Percentiles rank a stretch among this genome's conserved stretches.
Conservation (phyloP, 768 basidiomycete genomes). For the Lanmaoa rubissima region DNA sequence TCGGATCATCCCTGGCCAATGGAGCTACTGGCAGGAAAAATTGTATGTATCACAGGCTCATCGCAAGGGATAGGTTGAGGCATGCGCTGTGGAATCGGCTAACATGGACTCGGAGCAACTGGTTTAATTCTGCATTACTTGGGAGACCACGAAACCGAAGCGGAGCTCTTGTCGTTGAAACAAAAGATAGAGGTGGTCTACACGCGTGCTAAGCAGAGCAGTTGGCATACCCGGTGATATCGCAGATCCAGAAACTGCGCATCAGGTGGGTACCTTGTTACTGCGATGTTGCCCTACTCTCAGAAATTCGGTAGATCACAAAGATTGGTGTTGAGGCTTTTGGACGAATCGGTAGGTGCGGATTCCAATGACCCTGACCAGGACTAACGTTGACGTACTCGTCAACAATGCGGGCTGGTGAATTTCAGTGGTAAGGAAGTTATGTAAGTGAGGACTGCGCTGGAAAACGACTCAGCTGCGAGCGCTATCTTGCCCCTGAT, state of each 20-base stretch:
- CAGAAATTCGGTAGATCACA: background rate
- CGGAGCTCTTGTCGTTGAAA: slow-evolving; percentile 47
- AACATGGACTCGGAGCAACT: slow-evolving; percentile 50
- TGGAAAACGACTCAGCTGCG: background rate
- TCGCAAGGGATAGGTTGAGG: slow-evolving; percentile 67
- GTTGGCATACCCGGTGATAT: slow-evolving; percentile 66
- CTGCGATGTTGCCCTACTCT: background rate
- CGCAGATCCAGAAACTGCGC: slow-evolving; percentile 51
- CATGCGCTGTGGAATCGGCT: slow-evolving; percentile 55
- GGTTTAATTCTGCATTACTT: slow-evolving; percentile 67
- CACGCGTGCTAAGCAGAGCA: slow-evolving; percentile 30
- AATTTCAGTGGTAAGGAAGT: background rate
- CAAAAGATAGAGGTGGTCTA: slow-evolving; percentile 40
- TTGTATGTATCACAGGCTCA: slow-evolving; percentile 72
- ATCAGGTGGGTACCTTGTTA: slow-evolving; percentile 27
- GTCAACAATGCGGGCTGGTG: slow-evolving; percentile 49
- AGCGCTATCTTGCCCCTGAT: background rate
- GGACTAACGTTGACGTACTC: slow-evolving; percentile 34
- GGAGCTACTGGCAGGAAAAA: slow-evolving; percentile 50
- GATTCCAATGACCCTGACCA: background rate
- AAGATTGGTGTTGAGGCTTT: background rate
- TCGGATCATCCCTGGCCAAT: slow-evolving; percentile 20
- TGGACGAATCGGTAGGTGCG: background rate
- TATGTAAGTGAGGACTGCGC: background rate
- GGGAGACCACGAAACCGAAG: slow-evolving; percentile 52